Base-by-base conservation (phyloP, 345 rosid species). In the Pugionium dolabratum region DNA sequence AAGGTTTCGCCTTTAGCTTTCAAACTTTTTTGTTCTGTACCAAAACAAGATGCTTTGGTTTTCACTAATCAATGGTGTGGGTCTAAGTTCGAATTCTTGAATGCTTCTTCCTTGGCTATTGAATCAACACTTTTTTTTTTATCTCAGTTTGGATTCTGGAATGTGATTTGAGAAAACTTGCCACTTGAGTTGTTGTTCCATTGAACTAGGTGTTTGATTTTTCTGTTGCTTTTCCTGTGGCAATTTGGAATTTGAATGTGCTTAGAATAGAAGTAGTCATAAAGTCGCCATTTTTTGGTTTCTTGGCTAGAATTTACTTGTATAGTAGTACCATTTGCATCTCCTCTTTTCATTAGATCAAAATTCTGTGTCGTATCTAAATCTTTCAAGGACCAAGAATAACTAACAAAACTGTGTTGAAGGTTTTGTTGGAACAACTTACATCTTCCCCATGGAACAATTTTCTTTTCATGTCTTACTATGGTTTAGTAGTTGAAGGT, bases 401-500 rank as follows among this genome's bases (percentile, higher is more conserved):
- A 30, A 44, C 33, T 33, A 43, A 53, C 28, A 30, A 46, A 26
- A 6, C 6, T 35, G 61, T 31, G 33, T 43, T 52, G 31, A 56
- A 46, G 98, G 97, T 92, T 69, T 71, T 89, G 75, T 69, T 92
- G 82, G 98, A 92, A 42, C 98, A 92, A 76, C 54, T 87, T 46
- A 87, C 89, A 41, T 53, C 78, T 34, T 89, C 97, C 58, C 97
- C 98, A 9, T 92, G 96, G 95, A 89, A 89, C 77, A 92, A 92
- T 79, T 70, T 86, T 71, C 51, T 86, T 50, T 92, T 92, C 75
- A 87, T 92, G 95, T 75, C 82, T 79, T 92, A 87, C 78, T 86
- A 83, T 70, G 97, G 97, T 70, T 81, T 89, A 76, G 88, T 92
- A 30, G 79, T 92, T 49, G 98, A 92, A 85, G 98, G 96, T 62